Percentiles rank a stretch among this genome's conserved stretches.
Evolutionary conservation across 2,329 filamentous ascomycete species (phyloP).

Genomic region (Verticillium tricorpus): DNA sequence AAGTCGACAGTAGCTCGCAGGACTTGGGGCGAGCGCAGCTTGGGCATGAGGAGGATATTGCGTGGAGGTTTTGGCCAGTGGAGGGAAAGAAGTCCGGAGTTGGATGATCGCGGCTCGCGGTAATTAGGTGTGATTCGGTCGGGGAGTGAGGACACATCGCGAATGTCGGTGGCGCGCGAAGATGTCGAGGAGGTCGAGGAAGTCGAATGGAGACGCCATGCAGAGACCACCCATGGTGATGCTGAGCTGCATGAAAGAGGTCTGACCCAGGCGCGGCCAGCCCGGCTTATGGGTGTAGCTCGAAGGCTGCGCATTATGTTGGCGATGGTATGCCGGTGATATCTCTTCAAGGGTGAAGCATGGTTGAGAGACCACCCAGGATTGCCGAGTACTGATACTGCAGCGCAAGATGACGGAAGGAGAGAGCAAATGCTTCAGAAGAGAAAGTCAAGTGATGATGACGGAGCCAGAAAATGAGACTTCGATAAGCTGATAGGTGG

Average conservation of each 20-base stretch:
- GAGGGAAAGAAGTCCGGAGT: slow-evolving; percentile 43
- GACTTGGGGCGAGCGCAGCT: slow-evolving; percentile 51
- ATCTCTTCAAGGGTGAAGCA: not conserved
- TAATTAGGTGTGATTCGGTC: slow-evolving; percentile 59
- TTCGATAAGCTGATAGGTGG: not conserved
- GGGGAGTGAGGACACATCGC: slow-evolving; percentile 44
- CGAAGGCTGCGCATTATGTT: not conserved
- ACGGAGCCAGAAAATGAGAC: not conserved
- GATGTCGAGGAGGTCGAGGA: not conserved
- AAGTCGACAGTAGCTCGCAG: slow-evolving; percentile 49
- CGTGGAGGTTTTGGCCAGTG: slow-evolving; percentile 50
- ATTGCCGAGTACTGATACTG: not conserved
- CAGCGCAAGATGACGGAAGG: not conserved
- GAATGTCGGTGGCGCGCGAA: slow-evolving; percentile 40
- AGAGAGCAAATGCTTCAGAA: not conserved
- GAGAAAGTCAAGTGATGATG: not conserved
- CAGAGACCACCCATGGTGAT: not conserved
- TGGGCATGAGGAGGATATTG: slow-evolving; percentile 55
- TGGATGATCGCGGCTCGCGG: slow-evolving; percentile 52
- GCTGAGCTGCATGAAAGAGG: not conserved
- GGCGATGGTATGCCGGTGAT: not conserved
- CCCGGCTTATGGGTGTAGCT: not conserved
- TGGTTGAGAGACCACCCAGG: not conserved
- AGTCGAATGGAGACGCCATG: slow-evolving; percentile 2
- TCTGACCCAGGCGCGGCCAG: not conserved